Evolutionary conservation across 169 alveolate species (phyloP), one percentile per base, ranked within the genome.

Genomic region (Eimeria praecox): DNA sequence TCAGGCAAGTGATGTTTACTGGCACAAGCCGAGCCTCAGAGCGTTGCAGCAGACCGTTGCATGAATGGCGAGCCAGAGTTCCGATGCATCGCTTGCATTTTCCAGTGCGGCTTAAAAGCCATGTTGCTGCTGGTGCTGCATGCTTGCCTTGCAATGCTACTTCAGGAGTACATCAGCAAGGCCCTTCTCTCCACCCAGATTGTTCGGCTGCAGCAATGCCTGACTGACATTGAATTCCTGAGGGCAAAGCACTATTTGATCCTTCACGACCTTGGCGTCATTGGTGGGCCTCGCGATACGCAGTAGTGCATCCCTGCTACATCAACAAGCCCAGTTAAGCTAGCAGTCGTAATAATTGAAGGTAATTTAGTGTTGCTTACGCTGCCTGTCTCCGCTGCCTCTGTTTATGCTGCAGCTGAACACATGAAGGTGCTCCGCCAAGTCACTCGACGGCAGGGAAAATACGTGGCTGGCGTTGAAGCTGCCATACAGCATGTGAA

Each of bases 401-500:
- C 42, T 30, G 16, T 40, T 27, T 38, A 18, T 22, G 30, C 40
- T 62, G 93, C 93, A 86, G 93, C 93, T 14, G 93, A 86, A 38
- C 93, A 86, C 33, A 86, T 86, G 93, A 54, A 59, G 75, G 52
- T 86, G 77, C 93, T 86, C 62, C 93, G 82, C 42, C 33, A 54
- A 40, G 80, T 86, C 77, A 86, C 80, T 27, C 77, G 82, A 62
- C 30, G 82, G 40, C 93, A 86, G 80, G 93, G 93, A 27, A 86
- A 59, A 38, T 86, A 86, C 62, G 82, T 86, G 24, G 77, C 93
- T 0, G 93, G 93, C 10, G 62, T 86, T 35, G 93, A 86, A 62
- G 80, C 93, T n/a, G 93, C 93, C 82, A 86, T 86, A 33, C 93
- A 86, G 30, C 82, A 86, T 40, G 93, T 86, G 69, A 86, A 86